Base-by-base conservation (phyloP, 2,329 filamentous ascomycete species). In the Hypoxylon sp. region DNA sequence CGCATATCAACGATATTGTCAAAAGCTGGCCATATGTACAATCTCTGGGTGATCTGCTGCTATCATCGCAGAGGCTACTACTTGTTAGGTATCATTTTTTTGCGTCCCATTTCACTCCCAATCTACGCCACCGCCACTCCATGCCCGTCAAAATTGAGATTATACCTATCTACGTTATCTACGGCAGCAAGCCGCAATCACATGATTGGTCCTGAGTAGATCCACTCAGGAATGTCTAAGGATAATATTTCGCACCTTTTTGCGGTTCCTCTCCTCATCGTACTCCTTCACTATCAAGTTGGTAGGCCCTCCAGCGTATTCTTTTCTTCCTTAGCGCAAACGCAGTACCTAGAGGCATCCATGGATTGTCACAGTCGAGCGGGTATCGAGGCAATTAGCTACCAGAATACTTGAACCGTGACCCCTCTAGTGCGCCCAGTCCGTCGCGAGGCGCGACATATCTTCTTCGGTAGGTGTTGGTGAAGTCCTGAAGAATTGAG, bases 391-490 rank as follows among this genome's bases (percentile, higher is more conserved):
- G 19, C 38, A 46, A 43, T 6, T 49, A 17, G 23, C 25, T 30
- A 65, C 87, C 87, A 63, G 81, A 82, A 77, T 97, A 98, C 74
- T 93, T 91, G 82, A 98, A 98, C 70, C 92, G 89, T 21, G 91
- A 89, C 23, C 94, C 93, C 81, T 97, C 94, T 63, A 98, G 83
- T 76, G 93, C 87, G 2, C 95, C 95, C 45, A 98, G 83, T 0
- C 95, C 95, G 77, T 98, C 95, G 67, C 95, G 85, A 5, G 96
- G 96, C n/a, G 96, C 95, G 50, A 99, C 93, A 76, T 99, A 98
- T 69, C 97, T 88, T 76, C 97, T 87, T 55, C 97, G 89, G 80
- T 99, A 99, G 30, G 90, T 93, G 78, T 95, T 97, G 23, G 96
- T 98, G 78, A 99, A 99, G 80, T 99, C 97, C 81, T 98, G 96